Evolutionary conservation across 2,329 filamentous ascomycete species (phyloP), one percentile per base, ranked within the genome.

Genomic region (Grosmannia clavigera): DNA sequence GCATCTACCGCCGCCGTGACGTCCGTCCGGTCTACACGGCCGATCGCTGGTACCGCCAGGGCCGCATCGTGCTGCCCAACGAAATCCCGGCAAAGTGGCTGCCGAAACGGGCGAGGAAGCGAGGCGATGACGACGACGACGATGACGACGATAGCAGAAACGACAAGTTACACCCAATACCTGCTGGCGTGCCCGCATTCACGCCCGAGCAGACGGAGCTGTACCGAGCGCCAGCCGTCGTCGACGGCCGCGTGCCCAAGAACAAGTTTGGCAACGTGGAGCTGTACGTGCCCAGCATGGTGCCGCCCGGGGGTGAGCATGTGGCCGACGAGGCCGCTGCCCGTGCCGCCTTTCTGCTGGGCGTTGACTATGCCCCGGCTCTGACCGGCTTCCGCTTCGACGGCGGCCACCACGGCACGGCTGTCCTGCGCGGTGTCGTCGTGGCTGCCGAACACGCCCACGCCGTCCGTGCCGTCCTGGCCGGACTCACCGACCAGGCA

Each of bases 221-320:
- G 0, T 97, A 95, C 71, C 73, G 81, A 14, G 82, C 92, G 0
- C 87, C 90, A 1, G 86, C 90, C 0, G 85, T 97, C 1, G 76
- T 88, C 3, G 74, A 84, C 58, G 92, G 91, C 0, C 77, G 78
- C 14, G 81, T 97, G 1, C 92, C 94, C 0, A 92, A 90, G 73
- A 99, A 99, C 69, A 85, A 87, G 22, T 99, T 90, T 71, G 91
- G 91, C 12, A 99, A 99, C 68, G 86, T 97, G 61, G 94, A 97
- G 68, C 81, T 95, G 48, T 97, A 92, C 70, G 91, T 96, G 12
- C 86, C 90, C 0, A 90, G 84, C 63, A 97, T 99, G 94, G 79
- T 97, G 0, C 94, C 94, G 0, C 73, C 75, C 50, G 92, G 94
- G 0, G 92, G 89, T 1, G 80, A 84, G 2, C 90, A 97, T 70